A percentile compares a stretch with the other conserved stretches of the same genome.
Conservation (phyloP, 2,329 filamentous ascomycete species). For the Purpureocillium lavendulum region DNA sequence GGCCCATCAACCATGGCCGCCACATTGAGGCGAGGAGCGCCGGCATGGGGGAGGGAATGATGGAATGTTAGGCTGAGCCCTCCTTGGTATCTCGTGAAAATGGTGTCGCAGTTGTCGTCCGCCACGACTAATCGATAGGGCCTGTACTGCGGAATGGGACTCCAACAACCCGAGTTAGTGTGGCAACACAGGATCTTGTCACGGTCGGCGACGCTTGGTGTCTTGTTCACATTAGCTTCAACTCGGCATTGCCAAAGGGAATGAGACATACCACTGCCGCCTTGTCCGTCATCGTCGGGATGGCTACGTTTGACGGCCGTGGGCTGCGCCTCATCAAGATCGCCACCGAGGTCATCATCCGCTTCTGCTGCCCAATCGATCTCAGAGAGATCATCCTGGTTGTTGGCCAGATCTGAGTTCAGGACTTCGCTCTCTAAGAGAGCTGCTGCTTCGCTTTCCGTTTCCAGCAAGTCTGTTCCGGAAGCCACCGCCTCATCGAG, state of each 20-base stretch:
- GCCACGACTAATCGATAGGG: too few relatives aligned
- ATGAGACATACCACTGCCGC: conserved; percentile 20
- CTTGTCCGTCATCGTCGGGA: conserved; percentile 16
- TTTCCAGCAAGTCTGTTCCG: neutral
- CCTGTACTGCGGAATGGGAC: too few relatives aligned
- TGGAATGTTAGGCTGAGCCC: too few relatives aligned
- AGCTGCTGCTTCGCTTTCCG: too few relatives aligned
- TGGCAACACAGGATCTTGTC: conserved; percentile 6
- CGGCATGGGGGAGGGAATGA: too few relatives aligned
- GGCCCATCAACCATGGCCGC: too few relatives aligned
- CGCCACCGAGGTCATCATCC: conserved; percentile 12
- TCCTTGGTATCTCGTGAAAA: too few relatives aligned
- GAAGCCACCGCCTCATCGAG: conserved; percentile 12
- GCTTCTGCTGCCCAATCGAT: conserved; percentile 12
- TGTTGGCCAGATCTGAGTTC: neutral
- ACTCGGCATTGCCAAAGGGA: neutral
- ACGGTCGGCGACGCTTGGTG: conserved; percentile 42
- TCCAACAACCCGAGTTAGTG: conserved; percentile 9
- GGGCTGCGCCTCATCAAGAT: neutral
- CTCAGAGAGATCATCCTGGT: conserved; percentile 1
- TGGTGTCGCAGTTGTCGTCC: too few relatives aligned
- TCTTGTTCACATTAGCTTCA: conserved; percentile 20
- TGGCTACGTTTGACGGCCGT: conserved; percentile 1
- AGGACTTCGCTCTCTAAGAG: neutral
- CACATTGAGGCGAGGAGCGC: too few relatives aligned